Percentiles rank a stretch among this genome's conserved stretches.
These are phyloP conservation scores for Luffa aegyptiaca DNA, from an alignment of 306 rosid genomes.

Conservation along the genomic window DNA sequence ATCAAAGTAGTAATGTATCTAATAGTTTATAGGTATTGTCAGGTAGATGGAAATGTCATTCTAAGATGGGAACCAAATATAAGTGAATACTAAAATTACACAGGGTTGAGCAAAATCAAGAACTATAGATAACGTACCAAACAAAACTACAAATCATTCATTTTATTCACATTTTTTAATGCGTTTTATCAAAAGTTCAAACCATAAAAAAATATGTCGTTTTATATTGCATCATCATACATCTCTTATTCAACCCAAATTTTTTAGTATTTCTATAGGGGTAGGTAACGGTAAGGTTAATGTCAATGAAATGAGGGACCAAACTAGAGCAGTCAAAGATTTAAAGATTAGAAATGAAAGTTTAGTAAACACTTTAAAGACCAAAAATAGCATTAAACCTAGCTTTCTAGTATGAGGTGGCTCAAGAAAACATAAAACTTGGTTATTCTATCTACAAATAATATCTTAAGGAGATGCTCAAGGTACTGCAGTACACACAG, in stretches of 20 bases:
- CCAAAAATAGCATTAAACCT: not conserved
- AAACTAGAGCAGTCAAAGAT: not conserved
- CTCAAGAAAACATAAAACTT: not conserved
- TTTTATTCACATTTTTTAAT: not conserved
- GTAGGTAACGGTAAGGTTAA: not conserved
- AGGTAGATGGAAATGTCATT: not conserved
- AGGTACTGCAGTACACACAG: not conserved
- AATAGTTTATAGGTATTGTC: not conserved
- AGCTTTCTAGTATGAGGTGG: not conserved
- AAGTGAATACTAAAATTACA: not conserved
- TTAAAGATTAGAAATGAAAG: not conserved
- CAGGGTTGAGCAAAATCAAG: not conserved
- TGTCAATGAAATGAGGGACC: not conserved
- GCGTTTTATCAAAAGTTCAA: not conserved
- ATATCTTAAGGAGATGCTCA: not conserved
- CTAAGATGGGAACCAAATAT: not conserved
- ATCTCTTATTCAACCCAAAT: not conserved
- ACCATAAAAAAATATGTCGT: not conserved
- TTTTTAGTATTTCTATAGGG: not conserved
- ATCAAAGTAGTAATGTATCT: not conserved
- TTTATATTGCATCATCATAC: not conserved
- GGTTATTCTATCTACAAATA: not conserved
- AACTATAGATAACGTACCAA: not conserved
- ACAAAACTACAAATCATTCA: not conserved
- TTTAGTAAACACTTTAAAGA: not conserved